Evolutionary conservation across 2,329 filamentous ascomycete genomes (phyloP).

Genomic region (Alternaria sp.): DNA sequence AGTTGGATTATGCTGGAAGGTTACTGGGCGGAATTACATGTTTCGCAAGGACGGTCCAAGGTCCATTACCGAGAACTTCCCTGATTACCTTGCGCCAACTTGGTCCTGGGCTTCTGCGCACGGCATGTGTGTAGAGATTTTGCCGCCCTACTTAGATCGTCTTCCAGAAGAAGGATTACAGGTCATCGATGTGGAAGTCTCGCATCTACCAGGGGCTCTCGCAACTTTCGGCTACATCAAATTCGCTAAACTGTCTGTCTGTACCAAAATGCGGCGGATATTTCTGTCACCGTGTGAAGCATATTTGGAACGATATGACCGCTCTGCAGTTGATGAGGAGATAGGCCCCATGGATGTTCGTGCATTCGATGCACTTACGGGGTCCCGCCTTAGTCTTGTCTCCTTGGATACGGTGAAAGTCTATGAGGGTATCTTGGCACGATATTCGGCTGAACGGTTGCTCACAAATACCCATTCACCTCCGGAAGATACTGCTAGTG

Average conservation of each 20-base stretch:
- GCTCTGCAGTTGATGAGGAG: not conserved
- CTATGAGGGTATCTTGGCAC: not conserved
- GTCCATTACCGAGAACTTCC: not conserved
- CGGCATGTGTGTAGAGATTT: not conserved
- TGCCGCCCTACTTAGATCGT: not conserved
- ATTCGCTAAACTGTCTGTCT: not conserved
- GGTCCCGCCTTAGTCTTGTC: not conserved
- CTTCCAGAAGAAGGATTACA: not conserved
- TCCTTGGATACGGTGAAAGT: not conserved
- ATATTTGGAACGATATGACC: too few relatives aligned
- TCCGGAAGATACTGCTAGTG: not conserved
- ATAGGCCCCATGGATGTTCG: fast-evolving
- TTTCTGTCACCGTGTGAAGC: not conserved
- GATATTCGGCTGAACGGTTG: not conserved
- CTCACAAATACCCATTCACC: too few relatives aligned
- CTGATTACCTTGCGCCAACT: not conserved
- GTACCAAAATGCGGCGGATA: not conserved
- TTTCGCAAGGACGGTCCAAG: not conserved
- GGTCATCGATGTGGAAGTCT: not conserved
- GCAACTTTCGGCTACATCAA: not conserved
- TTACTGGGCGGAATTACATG: not conserved
- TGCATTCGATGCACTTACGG: not conserved
- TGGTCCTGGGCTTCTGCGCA: not conserved
- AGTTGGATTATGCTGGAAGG: not conserved
- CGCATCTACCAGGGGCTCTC: not conserved